Percentiles rank a stretch among this genome's conserved stretches.
Conservation (phyloP, 805 yeast species). For the Wickerhamomyces chambardii region DNA sequence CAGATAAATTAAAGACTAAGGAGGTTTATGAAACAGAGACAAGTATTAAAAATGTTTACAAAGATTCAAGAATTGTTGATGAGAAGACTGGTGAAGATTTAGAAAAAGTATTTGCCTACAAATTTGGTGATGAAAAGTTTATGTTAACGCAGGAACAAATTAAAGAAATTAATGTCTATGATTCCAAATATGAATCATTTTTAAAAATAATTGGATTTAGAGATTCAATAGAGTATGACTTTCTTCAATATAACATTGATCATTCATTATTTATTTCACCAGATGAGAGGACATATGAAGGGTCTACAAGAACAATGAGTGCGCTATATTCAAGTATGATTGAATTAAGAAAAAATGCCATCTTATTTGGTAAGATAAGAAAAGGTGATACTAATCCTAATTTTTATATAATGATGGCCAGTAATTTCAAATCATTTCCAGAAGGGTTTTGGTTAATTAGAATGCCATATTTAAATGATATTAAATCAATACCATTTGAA, state of each 20-base stretch:
- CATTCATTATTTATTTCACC: constrained; percentile 63
- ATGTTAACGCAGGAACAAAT: constrained; percentile 28
- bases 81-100: constrained; percentile 35
- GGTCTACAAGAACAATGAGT: constrained; percentile 60
- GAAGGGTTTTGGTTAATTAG: constrained; percentile 66
- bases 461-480: constrained; percentile 69
- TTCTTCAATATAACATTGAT: constrained; percentile 41
- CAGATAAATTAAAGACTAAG: constrained; percentile 38
- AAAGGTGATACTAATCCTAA: constrained; percentile 39
- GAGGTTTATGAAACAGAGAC: constrained; percentile 48
- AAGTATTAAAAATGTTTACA: constrained; percentile 39
- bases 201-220: constrained; percentile 66
- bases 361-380: constrained; percentile 65
- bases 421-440: constrained; percentile 25
- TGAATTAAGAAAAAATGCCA: constrained; percentile 43
- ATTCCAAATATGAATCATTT: constrained; percentile 31
- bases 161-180: constrained; percentile 21
- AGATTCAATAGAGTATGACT: constrained; percentile 27
- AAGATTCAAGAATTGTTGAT: constrained; percentile 29
- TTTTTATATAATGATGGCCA: constrained; percentile 6
- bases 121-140: constrained; percentile 34
- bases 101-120: constrained; percentile 26
- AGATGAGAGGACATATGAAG: constrained; percentile 45
- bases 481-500: constrained; percentile 31
- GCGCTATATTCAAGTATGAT: constrained; percentile 55